phyloP scores from a whole-genome alignment of 257 asterid species.

The Primulina huaijiensis region DNA sequence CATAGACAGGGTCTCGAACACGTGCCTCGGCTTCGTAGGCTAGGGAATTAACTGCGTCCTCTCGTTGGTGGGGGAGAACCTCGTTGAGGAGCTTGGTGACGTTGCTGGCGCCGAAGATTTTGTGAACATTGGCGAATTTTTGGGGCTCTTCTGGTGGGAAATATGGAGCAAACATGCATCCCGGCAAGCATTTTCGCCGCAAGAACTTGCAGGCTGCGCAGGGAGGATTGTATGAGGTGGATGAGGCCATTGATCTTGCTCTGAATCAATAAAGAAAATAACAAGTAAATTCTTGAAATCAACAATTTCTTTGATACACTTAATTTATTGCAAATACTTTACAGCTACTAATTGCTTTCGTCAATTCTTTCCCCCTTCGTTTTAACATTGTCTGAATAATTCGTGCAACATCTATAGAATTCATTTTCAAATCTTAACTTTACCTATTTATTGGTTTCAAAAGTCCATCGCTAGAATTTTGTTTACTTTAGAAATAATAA shows the following conservation, averaged over 20 bases:
- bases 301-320: no score
- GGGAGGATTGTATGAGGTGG: conserved; percentile 46
- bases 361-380: no score
- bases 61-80: conserved; percentile 43
- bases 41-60: conserved; percentile 48
- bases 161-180: conserved; percentile 45
- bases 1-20: conserved; percentile 47
- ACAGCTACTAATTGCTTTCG: no score
- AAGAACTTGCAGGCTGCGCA: conserved; percentile 62
- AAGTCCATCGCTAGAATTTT: no score
- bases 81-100: conserved; percentile 49
- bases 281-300: conserved; percentile 18
- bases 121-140: conserved; percentile 48
- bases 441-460: no score
- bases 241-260: conserved; percentile 41
- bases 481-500: no score
- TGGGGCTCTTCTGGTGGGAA: conserved; percentile 53
- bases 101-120: conserved; percentile 55
- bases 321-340: no score
- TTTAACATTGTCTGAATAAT: no score
- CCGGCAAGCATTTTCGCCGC: conserved; percentile 46
- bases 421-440: no score
- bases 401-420: no score
- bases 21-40: conserved; percentile 54
- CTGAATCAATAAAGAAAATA: conserved; percentile 23